Conservation (phyloP, 306 rosid species). For the Chamaecrista fasciculata region DNA sequence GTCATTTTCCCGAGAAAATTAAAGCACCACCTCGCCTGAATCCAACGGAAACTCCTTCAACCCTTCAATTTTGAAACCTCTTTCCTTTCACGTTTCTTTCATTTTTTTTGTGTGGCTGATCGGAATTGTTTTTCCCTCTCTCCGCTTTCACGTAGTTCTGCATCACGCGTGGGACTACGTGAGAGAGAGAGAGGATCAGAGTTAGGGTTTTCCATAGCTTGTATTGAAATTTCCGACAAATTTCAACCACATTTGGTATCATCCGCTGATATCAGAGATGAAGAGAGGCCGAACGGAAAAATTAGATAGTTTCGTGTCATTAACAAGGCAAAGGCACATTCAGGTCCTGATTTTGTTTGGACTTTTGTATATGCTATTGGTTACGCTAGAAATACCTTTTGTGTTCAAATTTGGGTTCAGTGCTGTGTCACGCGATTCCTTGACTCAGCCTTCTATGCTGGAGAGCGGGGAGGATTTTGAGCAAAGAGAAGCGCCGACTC, state of each 20-base stretch:
- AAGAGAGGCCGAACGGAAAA: slow-evolving; percentile 51
- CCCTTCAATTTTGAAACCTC: neutral
- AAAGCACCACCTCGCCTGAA: neutral
- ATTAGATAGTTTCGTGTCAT: slow-evolving; percentile 34
- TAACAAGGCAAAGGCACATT: slow-evolving; percentile 61
- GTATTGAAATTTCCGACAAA: too few species aligned
- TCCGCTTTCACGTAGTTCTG: neutral
- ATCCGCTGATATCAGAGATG: slow-evolving; percentile 29
- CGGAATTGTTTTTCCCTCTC: slow-evolving; percentile 2
- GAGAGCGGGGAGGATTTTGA: slow-evolving; percentile 51
- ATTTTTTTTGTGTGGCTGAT: slow-evolving; percentile 1
- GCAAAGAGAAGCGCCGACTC: slow-evolving; percentile 57
- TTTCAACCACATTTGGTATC: neutral
- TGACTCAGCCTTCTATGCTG: slow-evolving; percentile 40
- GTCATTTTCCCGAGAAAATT: slow-evolving; percentile 22
- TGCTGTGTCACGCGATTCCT: slow-evolving; percentile 35
- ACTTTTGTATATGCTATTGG: slow-evolving; percentile 52
- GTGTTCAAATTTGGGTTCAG: slow-evolving; percentile 51
- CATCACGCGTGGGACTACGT: neutral
- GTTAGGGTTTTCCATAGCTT: neutral
- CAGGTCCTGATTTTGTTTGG: slow-evolving; percentile 56
- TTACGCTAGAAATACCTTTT: slow-evolving; percentile 65
- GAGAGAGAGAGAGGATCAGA: slow-evolving; percentile 2
- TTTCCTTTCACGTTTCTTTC: slow-evolving; percentile 8
- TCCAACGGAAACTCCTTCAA: neutral